These are phyloP conservation scores for Tricholoma flavovirens DNA, from an alignment of 768 basidiomycete species.

Conservation along the genomic window DNA sequence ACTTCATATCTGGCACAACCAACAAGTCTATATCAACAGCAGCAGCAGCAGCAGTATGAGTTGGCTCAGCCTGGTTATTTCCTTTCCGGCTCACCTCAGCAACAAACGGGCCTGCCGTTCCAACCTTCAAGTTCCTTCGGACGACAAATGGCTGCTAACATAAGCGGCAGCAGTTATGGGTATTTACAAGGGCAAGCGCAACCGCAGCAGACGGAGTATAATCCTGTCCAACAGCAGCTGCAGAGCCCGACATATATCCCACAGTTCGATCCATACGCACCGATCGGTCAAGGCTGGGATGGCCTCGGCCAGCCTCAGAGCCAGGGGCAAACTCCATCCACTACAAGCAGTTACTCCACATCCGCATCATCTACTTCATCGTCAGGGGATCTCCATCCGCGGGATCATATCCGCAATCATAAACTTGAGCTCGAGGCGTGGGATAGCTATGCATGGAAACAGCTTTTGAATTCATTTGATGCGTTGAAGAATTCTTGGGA, in stretches of 20 bases:
- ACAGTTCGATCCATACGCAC: constrained; percentile 49
- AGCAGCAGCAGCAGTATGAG: constrained; percentile 27
- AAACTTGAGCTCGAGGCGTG: constrained; percentile 67
- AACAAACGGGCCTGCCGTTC: constrained; percentile 22
- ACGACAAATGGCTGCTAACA: constrained; percentile 41
- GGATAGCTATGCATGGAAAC: constrained; percentile 70
- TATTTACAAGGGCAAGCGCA: constrained; percentile 29
- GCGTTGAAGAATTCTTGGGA: constrained; percentile 64
- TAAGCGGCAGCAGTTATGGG: constrained; percentile 35
- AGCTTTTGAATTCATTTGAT: constrained; percentile 57
- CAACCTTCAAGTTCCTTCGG: constrained; percentile 54
- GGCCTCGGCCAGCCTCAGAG: constrained; percentile 17
- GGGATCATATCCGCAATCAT: constrained; percentile 59
- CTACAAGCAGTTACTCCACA: constrained; percentile 15
- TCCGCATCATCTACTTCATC: constrained; percentile 28
- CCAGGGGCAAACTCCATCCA: constrained; percentile 15
- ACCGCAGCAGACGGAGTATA: constrained; percentile 27
- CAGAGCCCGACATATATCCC: constrained; percentile 41
- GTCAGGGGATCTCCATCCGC: constrained; percentile 52
- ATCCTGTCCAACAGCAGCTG: constrained; percentile 43
- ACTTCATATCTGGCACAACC: constrained; percentile 29
- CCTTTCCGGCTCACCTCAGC: constrained; percentile 16
- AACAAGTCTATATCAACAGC: constrained; percentile 22
- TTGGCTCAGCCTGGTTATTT: constrained; percentile 8
- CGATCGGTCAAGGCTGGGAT: constrained; percentile 40